A percentile compares a stretch with the other conserved stretches of the same genome.
Evolutionary conservation across 495 filamentous ascomycete species (phyloP).

Genomic region (Xylaria acuta): DNA sequence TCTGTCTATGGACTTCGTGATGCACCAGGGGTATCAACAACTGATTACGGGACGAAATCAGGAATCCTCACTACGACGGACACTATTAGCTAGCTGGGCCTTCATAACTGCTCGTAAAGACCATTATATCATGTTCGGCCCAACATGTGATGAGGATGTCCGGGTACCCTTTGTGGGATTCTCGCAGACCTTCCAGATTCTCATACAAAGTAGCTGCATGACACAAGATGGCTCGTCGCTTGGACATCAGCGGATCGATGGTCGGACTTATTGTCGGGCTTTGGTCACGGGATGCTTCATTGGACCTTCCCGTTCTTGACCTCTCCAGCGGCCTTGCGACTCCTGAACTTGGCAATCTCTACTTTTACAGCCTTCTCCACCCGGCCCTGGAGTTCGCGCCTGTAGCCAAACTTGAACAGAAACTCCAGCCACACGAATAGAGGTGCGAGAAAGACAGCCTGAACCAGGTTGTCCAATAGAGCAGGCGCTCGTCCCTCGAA

Average conservation of each 20-base stretch:
- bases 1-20: conserved; percentile 19
- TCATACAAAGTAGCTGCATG: background rate
- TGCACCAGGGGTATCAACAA: conserved; percentile 26
- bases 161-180: background rate
- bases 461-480: conserved; percentile 85
- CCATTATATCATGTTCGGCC: background rate
- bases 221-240: conserved; percentile 22
- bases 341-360: conserved; percentile 66
- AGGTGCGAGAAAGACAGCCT: conserved; percentile 93
- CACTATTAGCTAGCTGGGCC: background rate
- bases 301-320: conserved; percentile 47
- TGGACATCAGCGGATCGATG: conserved; percentile 1
- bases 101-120: conserved; percentile 18
- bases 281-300: conserved; percentile 22
- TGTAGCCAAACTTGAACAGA: conserved; percentile 88
- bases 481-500: conserved; percentile 91
- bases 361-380: conserved; percentile 75
- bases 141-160: background rate
- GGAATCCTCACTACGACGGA: conserved; percentile 23
- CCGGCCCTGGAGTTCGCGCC: conserved; percentile 80
- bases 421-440: conserved; percentile 98
- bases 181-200: background rate
- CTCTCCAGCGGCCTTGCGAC: conserved; percentile 40
- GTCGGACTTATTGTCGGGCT: background rate
- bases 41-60: conserved; percentile 16